Evolutionary conservation across 2,329 filamentous ascomycete species (phyloP).

Genomic region (Metarhizium brunneum): DNA sequence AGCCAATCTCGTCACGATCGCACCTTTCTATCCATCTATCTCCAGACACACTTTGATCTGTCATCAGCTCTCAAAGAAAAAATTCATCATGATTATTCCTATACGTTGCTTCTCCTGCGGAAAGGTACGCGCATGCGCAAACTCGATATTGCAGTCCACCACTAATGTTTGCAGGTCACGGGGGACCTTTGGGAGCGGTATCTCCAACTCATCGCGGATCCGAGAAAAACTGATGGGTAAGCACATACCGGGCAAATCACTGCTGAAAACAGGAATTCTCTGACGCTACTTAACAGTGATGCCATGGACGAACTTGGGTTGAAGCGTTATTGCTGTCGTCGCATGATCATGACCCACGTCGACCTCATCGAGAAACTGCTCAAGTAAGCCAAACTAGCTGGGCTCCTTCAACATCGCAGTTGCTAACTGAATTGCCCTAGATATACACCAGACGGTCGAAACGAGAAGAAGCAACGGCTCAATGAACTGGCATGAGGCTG

Average conservation of each 20-base stretch:
- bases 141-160: constrained; percentile 6
- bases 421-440: constrained; percentile 21
- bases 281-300: constrained; percentile 47
- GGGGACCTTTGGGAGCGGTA: constrained; percentile 98
- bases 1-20: constrained; percentile 2
- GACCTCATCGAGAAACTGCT: constrained; percentile 98
- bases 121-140: constrained; percentile 54
- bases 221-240: constrained; percentile 62
- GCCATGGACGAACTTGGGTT: constrained; percentile 93
- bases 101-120: constrained; percentile 98
- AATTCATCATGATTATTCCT: constrained; percentile 84
- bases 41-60: neutral
- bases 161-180: constrained; percentile 60
- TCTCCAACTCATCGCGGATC: constrained; percentile 73
- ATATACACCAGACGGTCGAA: constrained; percentile 54
- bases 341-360: constrained; percentile 99
- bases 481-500: constrained; percentile 23
- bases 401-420: neutral
- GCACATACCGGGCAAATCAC: neutral
- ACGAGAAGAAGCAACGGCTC: constrained; percentile 46
- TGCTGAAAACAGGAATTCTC: neutral
- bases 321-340: constrained; percentile 94
- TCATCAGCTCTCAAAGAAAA: neutral
- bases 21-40: neutral
- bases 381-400: constrained; percentile 48